phyloP scores from a whole-genome alignment of 768 basidiomycete species.

The Crucibulum laeve region DNA sequence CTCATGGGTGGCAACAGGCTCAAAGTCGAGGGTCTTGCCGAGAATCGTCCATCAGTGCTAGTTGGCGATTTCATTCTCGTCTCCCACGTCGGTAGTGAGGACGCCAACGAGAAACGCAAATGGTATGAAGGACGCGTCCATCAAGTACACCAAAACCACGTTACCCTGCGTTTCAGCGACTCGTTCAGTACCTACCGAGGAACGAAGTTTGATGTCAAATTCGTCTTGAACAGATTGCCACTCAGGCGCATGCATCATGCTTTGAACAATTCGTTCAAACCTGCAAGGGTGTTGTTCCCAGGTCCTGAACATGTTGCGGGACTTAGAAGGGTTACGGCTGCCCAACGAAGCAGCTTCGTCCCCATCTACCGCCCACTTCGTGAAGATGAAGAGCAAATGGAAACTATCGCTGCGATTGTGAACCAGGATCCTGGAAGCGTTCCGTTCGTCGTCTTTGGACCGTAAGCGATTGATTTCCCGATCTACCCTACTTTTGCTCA shows the following conservation, averaged over 20 bases:
- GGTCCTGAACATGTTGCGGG: slow-evolving; percentile 16
- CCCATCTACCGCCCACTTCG: slow-evolving; percentile 29
- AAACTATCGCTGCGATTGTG: slow-evolving; percentile 46
- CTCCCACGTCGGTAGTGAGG: slow-evolving; percentile 17
- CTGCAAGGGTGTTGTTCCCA: slow-evolving; percentile 46
- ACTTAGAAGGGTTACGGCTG: slow-evolving; percentile 11
- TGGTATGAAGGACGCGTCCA: slow-evolving; percentile 48
- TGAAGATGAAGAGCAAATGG: slow-evolving; percentile 42
- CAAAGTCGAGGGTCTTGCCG: slow-evolving; percentile 49
- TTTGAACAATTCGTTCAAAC: slow-evolving; percentile 31
- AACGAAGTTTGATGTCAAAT: slow-evolving; percentile 47
- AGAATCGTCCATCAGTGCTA: slow-evolving; percentile 55
- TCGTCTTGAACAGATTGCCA: slow-evolving; percentile 50
- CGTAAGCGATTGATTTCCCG: slow-evolving; percentile 34
- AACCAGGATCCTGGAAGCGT: slow-evolving; percentile 38
- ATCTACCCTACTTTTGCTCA: neutral
- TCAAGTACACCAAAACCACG: slow-evolving; percentile 31
- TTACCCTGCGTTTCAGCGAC: slow-evolving; percentile 42
- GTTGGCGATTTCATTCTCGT: slow-evolving; percentile 44
- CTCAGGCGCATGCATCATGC: slow-evolving; percentile 55
- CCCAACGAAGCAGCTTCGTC: slow-evolving; percentile 14
- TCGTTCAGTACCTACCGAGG: slow-evolving; percentile 36
- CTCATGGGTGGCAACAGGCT: slow-evolving; percentile 26
- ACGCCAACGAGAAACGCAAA: slow-evolving; percentile 16
- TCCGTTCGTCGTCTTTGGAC: slow-evolving; percentile 61